Percentiles rank a stretch among this genome's conserved stretches.
These are phyloP conservation scores for Crithidia thermophila DNA, from an alignment of 208 protist genomes.

Conservation along the genomic window DNA sequence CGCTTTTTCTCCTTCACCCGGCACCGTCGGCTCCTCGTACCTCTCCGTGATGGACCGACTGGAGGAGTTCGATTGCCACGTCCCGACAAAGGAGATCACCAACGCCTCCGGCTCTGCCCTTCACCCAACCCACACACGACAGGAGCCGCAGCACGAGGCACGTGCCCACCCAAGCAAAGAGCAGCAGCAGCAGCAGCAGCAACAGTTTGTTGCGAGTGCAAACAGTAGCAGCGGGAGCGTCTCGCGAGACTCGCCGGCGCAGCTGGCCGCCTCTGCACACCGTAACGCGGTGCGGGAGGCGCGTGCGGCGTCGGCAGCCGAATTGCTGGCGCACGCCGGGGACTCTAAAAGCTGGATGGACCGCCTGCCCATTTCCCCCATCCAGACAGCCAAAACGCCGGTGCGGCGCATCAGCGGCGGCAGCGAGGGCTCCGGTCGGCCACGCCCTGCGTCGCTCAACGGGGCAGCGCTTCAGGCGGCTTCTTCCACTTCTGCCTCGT, in stretches of 20 bases:
- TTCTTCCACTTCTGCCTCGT: constrained; percentile 4
- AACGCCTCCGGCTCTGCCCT: background rate
- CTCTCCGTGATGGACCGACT: constrained; percentile 19
- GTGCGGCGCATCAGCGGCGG: background rate
- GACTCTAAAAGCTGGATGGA: constrained; percentile 1
- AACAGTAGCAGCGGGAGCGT: background rate
- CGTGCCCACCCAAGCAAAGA: background rate
- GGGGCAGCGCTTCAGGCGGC: background rate
- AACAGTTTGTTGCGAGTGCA: background rate
- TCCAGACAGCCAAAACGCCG: background rate
- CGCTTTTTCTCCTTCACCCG: constrained; percentile 30
- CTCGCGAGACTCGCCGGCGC: too few relatives aligned
- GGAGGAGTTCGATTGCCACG: constrained; percentile 25
- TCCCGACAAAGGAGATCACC: constrained; percentile 4
- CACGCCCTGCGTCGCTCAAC: background rate
- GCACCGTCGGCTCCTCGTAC: constrained; percentile 20
- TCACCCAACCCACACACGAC: background rate
- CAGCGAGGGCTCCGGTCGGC: background rate
- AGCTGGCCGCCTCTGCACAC: too few relatives aligned
- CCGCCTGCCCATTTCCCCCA: constrained; percentile 11
- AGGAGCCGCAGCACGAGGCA: background rate
- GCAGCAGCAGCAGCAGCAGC: background rate
- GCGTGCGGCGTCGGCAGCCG: background rate
- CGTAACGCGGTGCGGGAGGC: too few relatives aligned
- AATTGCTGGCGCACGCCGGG: background rate